Percentiles rank a stretch among this genome's conserved stretches.
Conservation (phyloP, 2,329 filamentous ascomycete species). For the Fusarium multiceps region DNA sequence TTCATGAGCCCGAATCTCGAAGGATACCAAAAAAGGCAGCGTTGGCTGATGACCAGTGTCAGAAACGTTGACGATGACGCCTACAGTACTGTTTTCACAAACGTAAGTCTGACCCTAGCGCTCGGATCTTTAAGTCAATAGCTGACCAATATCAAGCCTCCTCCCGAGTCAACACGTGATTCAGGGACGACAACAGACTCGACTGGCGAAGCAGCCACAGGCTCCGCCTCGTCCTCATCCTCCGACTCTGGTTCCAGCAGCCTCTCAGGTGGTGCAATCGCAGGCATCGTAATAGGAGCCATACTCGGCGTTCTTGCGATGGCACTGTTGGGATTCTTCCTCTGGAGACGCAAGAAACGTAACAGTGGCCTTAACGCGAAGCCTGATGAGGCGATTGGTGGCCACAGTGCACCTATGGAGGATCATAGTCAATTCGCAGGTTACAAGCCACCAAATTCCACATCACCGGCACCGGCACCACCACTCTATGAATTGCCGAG, state of each 20-base stretch:
- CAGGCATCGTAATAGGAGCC: neutral
- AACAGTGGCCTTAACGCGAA: neutral
- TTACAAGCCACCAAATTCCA: neutral
- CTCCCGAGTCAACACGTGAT: neutral
- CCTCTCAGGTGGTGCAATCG: neutral
- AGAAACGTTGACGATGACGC: neutral
- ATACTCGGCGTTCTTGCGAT: neutral
- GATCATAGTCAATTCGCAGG: neutral
- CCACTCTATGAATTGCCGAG: neutral
- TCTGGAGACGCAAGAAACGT: neutral
- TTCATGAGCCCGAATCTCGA: neutral
- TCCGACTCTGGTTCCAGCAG: neutral
- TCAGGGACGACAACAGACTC: neutral
- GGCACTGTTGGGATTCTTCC: neutral
- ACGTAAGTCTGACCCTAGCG: neutral
- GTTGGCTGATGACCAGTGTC: neutral
- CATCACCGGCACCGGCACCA: neutral
- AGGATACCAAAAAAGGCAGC: neutral
- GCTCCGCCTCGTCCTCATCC: no score
- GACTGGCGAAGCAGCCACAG: neutral
- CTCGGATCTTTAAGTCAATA: neutral
- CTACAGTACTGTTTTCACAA: neutral
- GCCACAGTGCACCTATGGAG: neutral
- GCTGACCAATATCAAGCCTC: neutral
- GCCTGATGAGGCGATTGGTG: neutral